Conservation (phyloP, 352 stramenopile genomes). For the Albugo laibachii region DNA sequence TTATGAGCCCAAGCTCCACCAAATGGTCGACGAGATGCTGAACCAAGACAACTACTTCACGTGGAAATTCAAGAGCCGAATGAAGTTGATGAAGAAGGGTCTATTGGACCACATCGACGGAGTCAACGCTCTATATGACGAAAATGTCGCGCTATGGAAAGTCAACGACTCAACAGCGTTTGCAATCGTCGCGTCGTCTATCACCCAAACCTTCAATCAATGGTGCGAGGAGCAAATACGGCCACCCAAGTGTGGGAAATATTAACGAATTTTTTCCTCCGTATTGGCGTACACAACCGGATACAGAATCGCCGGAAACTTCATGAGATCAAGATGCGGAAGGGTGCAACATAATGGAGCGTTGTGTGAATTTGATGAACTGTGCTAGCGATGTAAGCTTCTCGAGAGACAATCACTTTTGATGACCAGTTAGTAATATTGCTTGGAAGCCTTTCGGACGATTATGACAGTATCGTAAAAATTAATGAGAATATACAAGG, state of each 20-base stretch:
- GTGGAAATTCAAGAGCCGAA: constrained; percentile 3
- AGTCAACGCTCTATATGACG: not conserved
- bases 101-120: not conserved
- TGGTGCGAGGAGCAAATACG: constrained; percentile 1
- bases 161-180: too few relatives aligned
- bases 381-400: constrained; percentile 1
- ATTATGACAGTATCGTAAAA: not conserved
- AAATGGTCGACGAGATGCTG: constrained; percentile 2
- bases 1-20: constrained; percentile 5
- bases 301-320: not conserved
- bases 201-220: not conserved
- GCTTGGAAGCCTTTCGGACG: not conserved
- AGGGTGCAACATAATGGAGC: too few relatives aligned
- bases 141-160: constrained; percentile 1
- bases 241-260: not conserved
- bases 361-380: constrained; percentile 1
- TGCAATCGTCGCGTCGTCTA: not conserved
- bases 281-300: not conserved
- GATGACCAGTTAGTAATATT: constrained; percentile 1
- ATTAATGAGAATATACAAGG: constrained; percentile 5
- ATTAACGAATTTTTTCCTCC: not conserved
- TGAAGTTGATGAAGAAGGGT: constrained; percentile 1
- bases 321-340: too few relatives aligned
- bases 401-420: not conserved
- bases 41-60: constrained; percentile 2